Conservation (phyloP, 345 rosid species). For the Brassica cretica region DNA sequence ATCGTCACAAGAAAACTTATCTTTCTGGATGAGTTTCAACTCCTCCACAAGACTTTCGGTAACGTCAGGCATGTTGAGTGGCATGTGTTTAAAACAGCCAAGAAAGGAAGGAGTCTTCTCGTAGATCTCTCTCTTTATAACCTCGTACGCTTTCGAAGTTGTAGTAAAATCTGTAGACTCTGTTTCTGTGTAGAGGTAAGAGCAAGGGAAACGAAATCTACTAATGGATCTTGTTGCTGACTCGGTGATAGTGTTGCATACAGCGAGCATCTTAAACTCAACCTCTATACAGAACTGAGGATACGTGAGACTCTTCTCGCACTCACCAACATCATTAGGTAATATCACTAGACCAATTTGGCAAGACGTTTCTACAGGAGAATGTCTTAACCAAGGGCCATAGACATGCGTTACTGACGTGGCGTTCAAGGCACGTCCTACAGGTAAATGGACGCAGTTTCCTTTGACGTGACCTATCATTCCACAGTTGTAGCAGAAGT, state of each 20-base stretch:
- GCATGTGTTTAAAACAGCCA: neutral
- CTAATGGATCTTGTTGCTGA: neutral
- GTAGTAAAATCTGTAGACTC: neutral
- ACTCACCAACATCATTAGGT: neutral
- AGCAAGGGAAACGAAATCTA: constrained; percentile 25
- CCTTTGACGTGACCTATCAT: constrained; percentile 12
- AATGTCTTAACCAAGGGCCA: constrained; percentile 24
- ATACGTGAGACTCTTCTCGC: neutral
- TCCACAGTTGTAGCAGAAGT: constrained; percentile 33
- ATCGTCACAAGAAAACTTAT: neutral
- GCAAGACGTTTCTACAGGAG: neutral
- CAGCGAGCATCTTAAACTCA: neutral
- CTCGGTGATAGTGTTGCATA: neutral
- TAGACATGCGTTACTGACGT: constrained; percentile 22
- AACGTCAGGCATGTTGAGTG: neutral
- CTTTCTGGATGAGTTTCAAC: neutral
- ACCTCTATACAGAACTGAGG: constrained; percentile 28
- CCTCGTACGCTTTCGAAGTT: neutral
- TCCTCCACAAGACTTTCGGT: neutral
- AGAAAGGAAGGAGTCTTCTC: neutral
- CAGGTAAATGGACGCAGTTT: neutral
- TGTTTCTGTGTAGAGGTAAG: constrained; percentile 20
- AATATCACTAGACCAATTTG: neutral
- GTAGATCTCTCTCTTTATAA: neutral
- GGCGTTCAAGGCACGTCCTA: constrained; percentile 15